A percentile compares a stretch with the other conserved stretches of the same genome.
Evolutionary conservation across 352 stramenopile species (phyloP).

Genomic region (Phytopythium oedochilum): DNA sequence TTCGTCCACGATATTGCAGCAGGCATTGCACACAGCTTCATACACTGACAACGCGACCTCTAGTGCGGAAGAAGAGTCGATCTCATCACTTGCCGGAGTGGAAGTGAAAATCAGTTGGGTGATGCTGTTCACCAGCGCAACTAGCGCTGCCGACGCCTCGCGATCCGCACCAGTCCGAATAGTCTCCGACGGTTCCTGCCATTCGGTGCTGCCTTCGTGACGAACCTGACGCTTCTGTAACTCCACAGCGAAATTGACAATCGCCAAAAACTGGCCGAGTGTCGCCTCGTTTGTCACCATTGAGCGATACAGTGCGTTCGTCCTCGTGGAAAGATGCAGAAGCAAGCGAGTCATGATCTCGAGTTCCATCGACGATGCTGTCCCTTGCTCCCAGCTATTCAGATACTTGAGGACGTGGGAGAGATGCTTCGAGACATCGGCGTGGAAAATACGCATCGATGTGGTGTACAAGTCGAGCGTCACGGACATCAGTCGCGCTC

Average conservation of each 20-base stretch:
- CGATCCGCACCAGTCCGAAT: background rate
- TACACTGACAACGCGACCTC: constrained; percentile 20
- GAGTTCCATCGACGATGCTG: constrained; percentile 26
- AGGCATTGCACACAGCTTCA: constrained; percentile 20
- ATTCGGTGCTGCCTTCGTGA: background rate
- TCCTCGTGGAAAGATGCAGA: constrained; percentile 27
- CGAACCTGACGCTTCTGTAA: constrained; percentile 28
- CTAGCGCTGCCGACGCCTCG: constrained; percentile 26
- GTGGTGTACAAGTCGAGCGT: constrained; percentile 48
- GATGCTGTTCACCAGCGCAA: constrained; percentile 43
- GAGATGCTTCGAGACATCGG: constrained; percentile 41
- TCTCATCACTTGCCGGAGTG: background rate
- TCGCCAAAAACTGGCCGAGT: constrained; percentile 24
- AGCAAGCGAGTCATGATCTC: constrained; percentile 43
- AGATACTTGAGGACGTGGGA: constrained; percentile 36
- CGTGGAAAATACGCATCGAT: constrained; percentile 43
- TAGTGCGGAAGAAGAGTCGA: constrained; percentile 2
- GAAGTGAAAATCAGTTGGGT: constrained; percentile 30
- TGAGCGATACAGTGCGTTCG: constrained; percentile 25
- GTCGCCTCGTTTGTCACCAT: constrained; percentile 18
- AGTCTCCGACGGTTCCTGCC: background rate
- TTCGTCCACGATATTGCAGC: constrained; percentile 16
- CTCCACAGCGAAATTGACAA: constrained; percentile 28
- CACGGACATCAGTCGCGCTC: constrained; percentile 21
- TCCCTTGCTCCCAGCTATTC: constrained; percentile 25